phyloP scores from a whole-genome alignment of 1,284 basidiomycete species.

The Termitomyces sp. region DNA sequence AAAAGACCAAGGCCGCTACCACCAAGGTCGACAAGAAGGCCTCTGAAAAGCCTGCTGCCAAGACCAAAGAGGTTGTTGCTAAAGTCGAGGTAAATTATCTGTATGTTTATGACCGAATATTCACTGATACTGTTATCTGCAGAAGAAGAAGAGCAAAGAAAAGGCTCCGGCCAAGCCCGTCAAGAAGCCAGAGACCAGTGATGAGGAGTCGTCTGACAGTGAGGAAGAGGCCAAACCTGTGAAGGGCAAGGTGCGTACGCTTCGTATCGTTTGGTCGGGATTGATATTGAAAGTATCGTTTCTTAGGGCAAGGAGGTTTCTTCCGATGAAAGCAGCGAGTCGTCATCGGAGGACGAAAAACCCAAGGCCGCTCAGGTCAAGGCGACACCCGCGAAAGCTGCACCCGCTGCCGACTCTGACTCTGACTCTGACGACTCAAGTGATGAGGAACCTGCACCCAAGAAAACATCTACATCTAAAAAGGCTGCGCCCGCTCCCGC shows the following conservation, averaged over 20 bases:
- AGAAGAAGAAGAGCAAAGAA: constrained; percentile 22
- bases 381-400: constrained; percentile 21
- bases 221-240: constrained; percentile 20
- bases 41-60: constrained; percentile 23
- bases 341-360: constrained; percentile 39
- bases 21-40: constrained; percentile 37
- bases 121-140: neutral
- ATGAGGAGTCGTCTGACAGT: constrained; percentile 21
- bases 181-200: constrained; percentile 19
- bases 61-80: constrained; percentile 31
- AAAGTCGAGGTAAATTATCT: constrained; percentile 28
- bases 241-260: constrained; percentile 32
- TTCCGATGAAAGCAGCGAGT: constrained; percentile 33
- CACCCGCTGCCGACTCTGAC: constrained; percentile 14
- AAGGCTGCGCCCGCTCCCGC: constrained; percentile 12
- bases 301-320: constrained; percentile 22
- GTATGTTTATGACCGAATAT: neutral
- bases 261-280: neutral
- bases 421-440: constrained; percentile 15
- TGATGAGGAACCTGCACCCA: constrained; percentile 17
- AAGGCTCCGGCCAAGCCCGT: constrained; percentile 22
- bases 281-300: neutral
- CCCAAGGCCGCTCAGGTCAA: constrained; percentile 42
- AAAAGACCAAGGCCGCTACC: constrained; percentile 29
- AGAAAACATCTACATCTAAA: constrained; percentile 15